A percentile compares a stretch with the other conserved stretches of the same genome.
Evolutionary conservation across 495 filamentous ascomycete species (phyloP).

Genomic region (Pyrenopolyporus hunteri): DNA sequence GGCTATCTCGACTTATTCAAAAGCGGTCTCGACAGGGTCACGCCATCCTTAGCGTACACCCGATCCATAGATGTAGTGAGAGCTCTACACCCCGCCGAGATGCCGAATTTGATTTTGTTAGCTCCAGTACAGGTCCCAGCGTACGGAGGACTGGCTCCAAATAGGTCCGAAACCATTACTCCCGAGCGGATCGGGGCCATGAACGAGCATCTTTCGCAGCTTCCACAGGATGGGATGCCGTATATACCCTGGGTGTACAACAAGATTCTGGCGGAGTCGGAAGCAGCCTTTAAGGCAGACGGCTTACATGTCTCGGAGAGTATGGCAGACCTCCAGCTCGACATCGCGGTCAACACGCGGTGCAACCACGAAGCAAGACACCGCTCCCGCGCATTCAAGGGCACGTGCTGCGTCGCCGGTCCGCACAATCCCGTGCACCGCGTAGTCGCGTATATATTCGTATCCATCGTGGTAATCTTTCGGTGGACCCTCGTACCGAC

Average conservation of each 20-base stretch:
- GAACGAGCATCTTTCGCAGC: slow-evolving; percentile 60
- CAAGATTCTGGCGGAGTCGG: slow-evolving; percentile 48
- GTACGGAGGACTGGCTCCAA: slow-evolving; percentile 55
- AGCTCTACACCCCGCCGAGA: slow-evolving; percentile 2
- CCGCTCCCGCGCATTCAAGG: slow-evolving; percentile 54
- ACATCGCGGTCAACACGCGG: slow-evolving; percentile 62
- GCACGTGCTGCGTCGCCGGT: slow-evolving; percentile 65
- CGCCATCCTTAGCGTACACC: slow-evolving; percentile 44
- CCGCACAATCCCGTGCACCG: slow-evolving; percentile 42
- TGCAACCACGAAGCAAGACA: slow-evolving; percentile 58
- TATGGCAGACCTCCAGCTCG: slow-evolving; percentile 56
- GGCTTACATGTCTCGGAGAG: slow-evolving; percentile 60
- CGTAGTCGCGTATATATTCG: slow-evolving; percentile 34
- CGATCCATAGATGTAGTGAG: too few relatives aligned
- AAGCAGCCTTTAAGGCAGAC: slow-evolving; percentile 50
- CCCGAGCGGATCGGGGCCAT: slow-evolving; percentile 58
- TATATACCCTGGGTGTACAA: slow-evolving; percentile 61
- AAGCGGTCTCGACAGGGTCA: slow-evolving; percentile 51
- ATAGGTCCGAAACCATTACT: slow-evolving; percentile 55
- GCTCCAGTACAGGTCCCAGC: slow-evolving; percentile 61
- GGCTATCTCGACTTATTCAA: slow-evolving; percentile 55
- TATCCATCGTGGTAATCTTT: too few relatives aligned
- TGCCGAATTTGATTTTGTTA: slow-evolving; percentile 53
- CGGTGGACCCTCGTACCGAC: too few relatives aligned
- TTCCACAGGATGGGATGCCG: slow-evolving; percentile 47